A percentile compares a stretch with the other conserved stretches of the same genome.
phyloP scores from a whole-genome alignment of 345 rosid species.

The Eucalyptus polyanthemos region DNA sequence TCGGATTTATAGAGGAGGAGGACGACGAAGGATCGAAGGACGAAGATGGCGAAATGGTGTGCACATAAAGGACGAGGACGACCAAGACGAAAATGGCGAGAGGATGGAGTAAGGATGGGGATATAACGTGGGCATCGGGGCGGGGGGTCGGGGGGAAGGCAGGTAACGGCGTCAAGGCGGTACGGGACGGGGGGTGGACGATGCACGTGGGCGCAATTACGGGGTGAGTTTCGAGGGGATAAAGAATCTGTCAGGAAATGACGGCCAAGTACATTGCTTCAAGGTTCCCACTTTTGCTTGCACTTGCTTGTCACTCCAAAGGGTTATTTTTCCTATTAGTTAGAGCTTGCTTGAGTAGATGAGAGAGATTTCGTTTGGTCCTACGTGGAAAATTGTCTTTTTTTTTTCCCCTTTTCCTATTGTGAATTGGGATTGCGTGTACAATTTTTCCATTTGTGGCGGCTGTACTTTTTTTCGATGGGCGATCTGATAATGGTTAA shows the following conservation, averaged over 20 bases:
- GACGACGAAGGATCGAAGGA: neutral
- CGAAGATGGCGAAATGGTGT: neutral
- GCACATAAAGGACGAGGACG: neutral
- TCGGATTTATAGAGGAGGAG: neutral
- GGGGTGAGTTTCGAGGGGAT: neutral
- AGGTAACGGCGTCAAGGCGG: neutral
- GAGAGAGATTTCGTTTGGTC: neutral
- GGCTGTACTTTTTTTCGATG: neutral
- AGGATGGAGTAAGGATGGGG: neutral
- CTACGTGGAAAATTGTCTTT: neutral
- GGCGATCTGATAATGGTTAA: accelerated
- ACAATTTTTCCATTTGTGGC: neutral
- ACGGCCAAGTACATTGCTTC: neutral
- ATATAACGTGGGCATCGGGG: neutral
- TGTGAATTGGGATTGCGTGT: neutral
- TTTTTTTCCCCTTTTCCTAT: accelerated
- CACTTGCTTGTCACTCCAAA: neutral
- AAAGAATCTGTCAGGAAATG: neutral
- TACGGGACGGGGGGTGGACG: neutral
- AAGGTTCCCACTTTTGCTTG: neutral
- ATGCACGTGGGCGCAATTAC: neutral
- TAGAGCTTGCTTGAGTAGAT: too few species aligned
- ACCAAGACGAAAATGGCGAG: neutral
- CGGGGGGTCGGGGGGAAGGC: neutral
- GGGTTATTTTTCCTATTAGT: neutral